Evolutionary conservation across 2,329 filamentous ascomycete species (phyloP).

Genomic region (Colletotrichum zoysiae): DNA sequence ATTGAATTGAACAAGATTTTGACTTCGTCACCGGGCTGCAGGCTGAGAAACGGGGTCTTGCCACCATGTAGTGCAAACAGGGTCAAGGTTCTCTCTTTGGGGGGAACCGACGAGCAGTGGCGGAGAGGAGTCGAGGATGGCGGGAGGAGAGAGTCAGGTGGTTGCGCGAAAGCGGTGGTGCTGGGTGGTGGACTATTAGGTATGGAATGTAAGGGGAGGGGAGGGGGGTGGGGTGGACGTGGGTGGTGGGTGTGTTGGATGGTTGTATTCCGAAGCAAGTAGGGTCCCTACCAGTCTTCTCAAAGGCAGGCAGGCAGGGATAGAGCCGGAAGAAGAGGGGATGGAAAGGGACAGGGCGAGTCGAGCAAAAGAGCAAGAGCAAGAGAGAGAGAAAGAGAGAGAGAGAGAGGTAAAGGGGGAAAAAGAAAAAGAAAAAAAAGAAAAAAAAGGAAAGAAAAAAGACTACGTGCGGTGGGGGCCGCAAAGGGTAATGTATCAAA

Average conservation of each 20-base stretch:
- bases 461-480: conserved; percentile 32
- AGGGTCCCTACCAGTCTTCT: conserved; percentile 39
- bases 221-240: not conserved
- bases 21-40: conserved; percentile 39
- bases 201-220: conserved; percentile 30
- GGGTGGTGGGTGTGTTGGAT: conserved; percentile 20
- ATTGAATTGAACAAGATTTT: conserved; percentile 32
- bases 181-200: conserved; percentile 22
- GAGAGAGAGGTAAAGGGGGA: not conserved
- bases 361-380: conserved; percentile 11
- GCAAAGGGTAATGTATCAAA: conserved; percentile 4
- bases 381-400: too few species aligned
- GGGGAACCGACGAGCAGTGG: conserved; percentile 26
- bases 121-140: conserved; percentile 37
- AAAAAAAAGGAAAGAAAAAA: conserved; percentile 8
- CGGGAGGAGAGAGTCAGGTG: conserved; percentile 32
- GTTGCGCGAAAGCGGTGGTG: conserved; percentile 30
- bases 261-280: conserved; percentile 41
- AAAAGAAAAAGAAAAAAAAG: conserved; percentile 12
- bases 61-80: conserved; percentile 33
- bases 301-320: conserved; percentile 24
- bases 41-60: conserved; percentile 42
- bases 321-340: conserved; percentile 40
- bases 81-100: conserved; percentile 35
- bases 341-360: conserved; percentile 40